Conservation (phyloP, 2,329 filamentous ascomycete species). For the Didymella segeticola region DNA sequence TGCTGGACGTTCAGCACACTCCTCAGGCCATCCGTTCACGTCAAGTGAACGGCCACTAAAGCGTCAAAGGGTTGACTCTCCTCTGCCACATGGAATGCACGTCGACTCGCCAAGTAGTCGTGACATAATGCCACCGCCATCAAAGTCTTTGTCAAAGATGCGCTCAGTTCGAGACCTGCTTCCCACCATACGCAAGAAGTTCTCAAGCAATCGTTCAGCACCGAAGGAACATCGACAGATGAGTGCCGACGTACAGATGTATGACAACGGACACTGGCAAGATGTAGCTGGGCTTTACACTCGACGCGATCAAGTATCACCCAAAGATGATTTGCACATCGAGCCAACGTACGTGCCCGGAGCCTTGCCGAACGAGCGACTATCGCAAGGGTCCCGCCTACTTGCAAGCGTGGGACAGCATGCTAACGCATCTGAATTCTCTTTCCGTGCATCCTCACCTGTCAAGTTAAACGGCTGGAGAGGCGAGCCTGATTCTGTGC, state of each 20-base stretch:
- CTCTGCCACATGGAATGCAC: conserved; percentile 27
- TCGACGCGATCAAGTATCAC: neutral
- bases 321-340: conserved; percentile 4
- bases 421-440: conserved; percentile 21
- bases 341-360: conserved; percentile 34
- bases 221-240: neutral
- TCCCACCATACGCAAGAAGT: conserved; percentile 33
- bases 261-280: conserved; percentile 22
- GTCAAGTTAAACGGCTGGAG: conserved; percentile 13
- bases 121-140: conserved; percentile 50
- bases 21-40: conserved; percentile 17
- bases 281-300: neutral
- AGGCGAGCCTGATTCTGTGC: conserved; percentile 3
- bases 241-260: conserved; percentile 7
- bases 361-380: conserved; percentile 27
- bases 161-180: conserved; percentile 36
- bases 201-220: conserved; percentile 18
- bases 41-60: conserved; percentile 35
- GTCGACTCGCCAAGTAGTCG: conserved; percentile 30
- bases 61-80: conserved; percentile 43
- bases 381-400: conserved; percentile 6
- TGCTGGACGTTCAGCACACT: conserved; percentile 29
- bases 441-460: conserved; percentile 28
- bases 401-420: conserved; percentile 11
- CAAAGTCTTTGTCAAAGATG: conserved; percentile 35